Conservation (phyloP, 148 eudicot species). For the Rhododendron ovatum region DNA sequence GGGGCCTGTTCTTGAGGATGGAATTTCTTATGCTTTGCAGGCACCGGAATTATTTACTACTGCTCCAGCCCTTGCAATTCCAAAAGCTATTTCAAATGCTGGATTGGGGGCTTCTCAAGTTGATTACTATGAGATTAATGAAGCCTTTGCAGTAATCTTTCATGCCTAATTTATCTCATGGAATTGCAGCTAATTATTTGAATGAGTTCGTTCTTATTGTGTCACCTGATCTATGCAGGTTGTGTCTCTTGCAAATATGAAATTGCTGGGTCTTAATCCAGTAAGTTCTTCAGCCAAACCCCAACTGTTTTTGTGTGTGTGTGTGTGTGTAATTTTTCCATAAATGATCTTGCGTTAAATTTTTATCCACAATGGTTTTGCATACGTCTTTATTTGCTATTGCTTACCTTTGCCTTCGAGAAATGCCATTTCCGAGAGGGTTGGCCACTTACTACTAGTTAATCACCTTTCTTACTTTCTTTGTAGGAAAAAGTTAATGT, state of each 20-base stretch:
- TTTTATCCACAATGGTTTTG: not conserved
- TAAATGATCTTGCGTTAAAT: not conserved
- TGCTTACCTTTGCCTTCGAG: not conserved
- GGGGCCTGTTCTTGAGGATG: slow-evolving; percentile 5
- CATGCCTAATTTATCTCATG: not conserved
- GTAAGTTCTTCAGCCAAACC: slow-evolving; percentile 42
- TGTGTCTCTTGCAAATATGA: slow-evolving; percentile 85
- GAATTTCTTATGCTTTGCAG: slow-evolving; percentile 30
- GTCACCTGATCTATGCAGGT: slow-evolving; percentile 43
- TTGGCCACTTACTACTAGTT: not conserved
- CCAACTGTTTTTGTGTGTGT: not conserved
- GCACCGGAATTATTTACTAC: slow-evolving; percentile 91
- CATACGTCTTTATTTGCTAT: not conserved
- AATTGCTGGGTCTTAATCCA: slow-evolving; percentile 63
- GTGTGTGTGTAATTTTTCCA: not conserved
- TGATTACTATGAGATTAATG: slow-evolving; percentile 91
- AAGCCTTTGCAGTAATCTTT: slow-evolving; percentile 84
- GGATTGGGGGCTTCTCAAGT: slow-evolving; percentile 79
- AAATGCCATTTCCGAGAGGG: not conserved
- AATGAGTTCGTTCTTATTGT: not conserved
- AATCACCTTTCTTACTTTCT: not conserved
- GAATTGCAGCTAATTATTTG: not conserved
- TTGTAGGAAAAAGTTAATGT: slow-evolving; percentile 85
- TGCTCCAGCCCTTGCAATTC: slow-evolving; percentile 88
- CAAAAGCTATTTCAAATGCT: slow-evolving; percentile 90